Percentiles rank a stretch among this genome's conserved stretches.
phyloP scores from a whole-genome alignment of 139 green algal genomes.

The Gonium pectorale region DNA sequence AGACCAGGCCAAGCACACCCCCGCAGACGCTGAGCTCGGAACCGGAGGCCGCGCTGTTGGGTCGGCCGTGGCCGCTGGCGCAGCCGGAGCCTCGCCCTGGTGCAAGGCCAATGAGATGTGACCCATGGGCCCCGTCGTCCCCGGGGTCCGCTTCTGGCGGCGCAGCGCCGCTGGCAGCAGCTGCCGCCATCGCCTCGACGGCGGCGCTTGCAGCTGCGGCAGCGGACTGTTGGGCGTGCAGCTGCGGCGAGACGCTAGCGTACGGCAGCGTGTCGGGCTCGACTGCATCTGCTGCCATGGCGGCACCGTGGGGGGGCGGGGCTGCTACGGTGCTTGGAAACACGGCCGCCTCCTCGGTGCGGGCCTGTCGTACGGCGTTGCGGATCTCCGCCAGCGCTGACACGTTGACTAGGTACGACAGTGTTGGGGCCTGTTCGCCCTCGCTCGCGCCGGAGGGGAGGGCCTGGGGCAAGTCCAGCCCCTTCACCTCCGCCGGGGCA shows the following conservation, averaged over 20 bases:
- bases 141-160: not conserved
- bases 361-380: not conserved
- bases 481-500: not conserved
- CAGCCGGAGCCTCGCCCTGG: not conserved
- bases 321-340: not conserved
- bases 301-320: not conserved
- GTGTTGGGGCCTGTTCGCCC: slow-evolving; percentile 13
- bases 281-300: too few relatives aligned
- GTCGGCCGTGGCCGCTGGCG: not conserved
- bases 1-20: not conserved
- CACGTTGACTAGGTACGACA: slow-evolving; percentile 19
- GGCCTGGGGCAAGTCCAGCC: not conserved
- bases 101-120: not conserved
- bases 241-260: not conserved
- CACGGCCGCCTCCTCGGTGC: not conserved
- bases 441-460: not conserved
- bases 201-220: not conserved
- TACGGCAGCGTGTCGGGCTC: too few relatives aligned
- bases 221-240: not conserved
- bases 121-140: not conserved
- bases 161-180: not conserved
- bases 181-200: not conserved
- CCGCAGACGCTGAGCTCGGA: not conserved
- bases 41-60: slow-evolving; percentile 14
- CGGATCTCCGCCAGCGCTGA: not conserved